Evolutionary conservation across 2,329 filamentous ascomycete species (phyloP).

Genomic region (Lomentospora prolificans): DNA sequence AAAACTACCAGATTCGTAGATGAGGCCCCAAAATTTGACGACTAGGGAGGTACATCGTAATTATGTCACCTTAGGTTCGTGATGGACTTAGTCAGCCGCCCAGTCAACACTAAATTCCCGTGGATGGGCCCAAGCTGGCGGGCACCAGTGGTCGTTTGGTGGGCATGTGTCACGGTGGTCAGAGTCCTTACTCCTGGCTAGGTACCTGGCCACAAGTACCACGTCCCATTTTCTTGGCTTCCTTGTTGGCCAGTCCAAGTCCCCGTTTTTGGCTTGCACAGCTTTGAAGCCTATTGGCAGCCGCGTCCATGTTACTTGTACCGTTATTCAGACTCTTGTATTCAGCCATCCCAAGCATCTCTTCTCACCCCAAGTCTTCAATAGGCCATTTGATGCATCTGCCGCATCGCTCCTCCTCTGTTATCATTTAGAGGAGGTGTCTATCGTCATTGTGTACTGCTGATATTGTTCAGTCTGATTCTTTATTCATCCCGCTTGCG

Average conservation of each 20-base stretch:
- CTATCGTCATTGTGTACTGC: neutral
- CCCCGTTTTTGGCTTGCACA: neutral
- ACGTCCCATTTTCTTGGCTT: neutral
- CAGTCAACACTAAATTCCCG: neutral
- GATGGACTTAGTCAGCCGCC: neutral
- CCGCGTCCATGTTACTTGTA: neutral
- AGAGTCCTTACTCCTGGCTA: neutral
- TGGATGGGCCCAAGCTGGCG: neutral
- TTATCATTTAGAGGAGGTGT: neutral
- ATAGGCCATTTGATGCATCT: neutral
- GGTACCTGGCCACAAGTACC: neutral
- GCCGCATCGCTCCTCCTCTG: neutral
- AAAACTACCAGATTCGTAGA: neutral
- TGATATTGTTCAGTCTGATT: neutral
- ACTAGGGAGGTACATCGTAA: neutral
- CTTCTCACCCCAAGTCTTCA: constrained; percentile 5
- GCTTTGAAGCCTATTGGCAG: neutral
- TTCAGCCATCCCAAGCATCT: constrained; percentile 4
- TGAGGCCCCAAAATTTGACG: neutral
- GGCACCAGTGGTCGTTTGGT: neutral
- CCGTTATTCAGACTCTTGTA: constrained; percentile 5
- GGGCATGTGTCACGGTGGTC: neutral
- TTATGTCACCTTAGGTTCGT: neutral
- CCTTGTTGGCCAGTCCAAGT: neutral
- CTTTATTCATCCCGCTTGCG: neutral